Conservation (phyloP, 768 basidiomycete species). For the Punctularia strigosozonata region DNA sequence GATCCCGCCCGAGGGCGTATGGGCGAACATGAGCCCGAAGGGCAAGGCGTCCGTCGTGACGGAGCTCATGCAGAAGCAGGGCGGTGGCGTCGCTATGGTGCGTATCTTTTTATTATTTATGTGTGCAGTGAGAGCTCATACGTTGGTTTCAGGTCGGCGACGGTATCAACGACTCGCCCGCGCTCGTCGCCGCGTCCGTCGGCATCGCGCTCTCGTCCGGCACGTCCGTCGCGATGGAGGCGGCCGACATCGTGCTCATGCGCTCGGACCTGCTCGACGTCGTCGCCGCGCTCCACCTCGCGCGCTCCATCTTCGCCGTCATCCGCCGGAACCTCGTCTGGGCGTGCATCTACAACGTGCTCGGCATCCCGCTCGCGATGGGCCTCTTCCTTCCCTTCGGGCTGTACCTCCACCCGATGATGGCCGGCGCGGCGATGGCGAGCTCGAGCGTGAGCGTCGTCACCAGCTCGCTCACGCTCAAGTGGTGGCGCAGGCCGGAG, state of each 20-base stretch:
- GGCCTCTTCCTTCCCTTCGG: conserved; percentile 89
- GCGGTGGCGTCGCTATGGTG: conserved; percentile 85
- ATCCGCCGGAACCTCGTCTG: conserved; percentile 91
- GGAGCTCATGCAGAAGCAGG: conserved; percentile 64
- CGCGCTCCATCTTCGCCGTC: conserved; percentile 76
- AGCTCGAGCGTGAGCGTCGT: conserved; percentile 96
- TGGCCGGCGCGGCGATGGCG: conserved; percentile 98
- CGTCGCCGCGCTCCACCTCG: conserved; percentile 90
- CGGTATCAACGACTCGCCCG: conserved; percentile 98
- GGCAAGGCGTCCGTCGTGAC: conserved; percentile 84
- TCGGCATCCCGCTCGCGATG: conserved; percentile 97
- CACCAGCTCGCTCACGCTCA: conserved; percentile 74
- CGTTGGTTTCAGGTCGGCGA: conserved; percentile 69
- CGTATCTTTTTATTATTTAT: conserved; percentile 12
- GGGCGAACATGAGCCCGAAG: conserved; percentile 89
- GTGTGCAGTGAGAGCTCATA: conserved; percentile 1
- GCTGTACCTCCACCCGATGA: conserved; percentile 92
- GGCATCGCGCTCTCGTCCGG: conserved; percentile 95
- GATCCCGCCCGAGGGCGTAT: conserved; percentile 71
- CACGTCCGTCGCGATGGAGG: conserved; percentile 95
- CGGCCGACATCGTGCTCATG: conserved; percentile 97
- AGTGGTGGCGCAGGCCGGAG: conserved; percentile 68
- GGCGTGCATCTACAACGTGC: conserved; percentile 90
- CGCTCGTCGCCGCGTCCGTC: conserved; percentile 89
- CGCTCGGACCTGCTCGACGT: conserved; percentile 94